Conservation (phyloP, 306 rosid species). For the Cicer yamashitae region DNA sequence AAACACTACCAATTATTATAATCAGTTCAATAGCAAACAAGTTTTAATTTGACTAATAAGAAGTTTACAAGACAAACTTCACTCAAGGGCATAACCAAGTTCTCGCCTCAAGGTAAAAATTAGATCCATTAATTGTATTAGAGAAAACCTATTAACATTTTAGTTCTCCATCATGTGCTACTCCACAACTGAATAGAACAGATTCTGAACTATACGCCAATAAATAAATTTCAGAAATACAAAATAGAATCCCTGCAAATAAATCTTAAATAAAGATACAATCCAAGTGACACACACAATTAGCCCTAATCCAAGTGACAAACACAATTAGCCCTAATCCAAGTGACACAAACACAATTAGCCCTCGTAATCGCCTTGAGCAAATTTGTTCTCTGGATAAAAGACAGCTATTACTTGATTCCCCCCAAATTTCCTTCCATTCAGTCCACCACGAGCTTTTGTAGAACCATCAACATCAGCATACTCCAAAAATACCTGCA, state of each 20-base stretch:
- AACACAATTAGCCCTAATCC: slow-evolving; percentile 5
- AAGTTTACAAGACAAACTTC: slow-evolving; percentile 21
- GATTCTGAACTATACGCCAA: slow-evolving; percentile 33
- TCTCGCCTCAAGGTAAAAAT: too few relatives aligned
- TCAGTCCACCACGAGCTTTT: slow-evolving; percentile 84
- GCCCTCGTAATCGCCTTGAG: slow-evolving; percentile 84
- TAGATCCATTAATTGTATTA: slow-evolving; percentile 10
- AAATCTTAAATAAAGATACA: slow-evolving; percentile 31
- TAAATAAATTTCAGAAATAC: slow-evolving; percentile 12
- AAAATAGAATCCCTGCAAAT: slow-evolving; percentile 40
- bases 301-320: slow-evolving; percentile 8
- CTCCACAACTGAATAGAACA: slow-evolving; percentile 18
- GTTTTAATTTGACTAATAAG: not conserved
- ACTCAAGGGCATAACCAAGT: not conserved
- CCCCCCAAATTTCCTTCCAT: slow-evolving; percentile 90
- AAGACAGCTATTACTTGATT: slow-evolving; percentile 82
- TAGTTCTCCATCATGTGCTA: slow-evolving; percentile 22
- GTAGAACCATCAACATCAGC: slow-evolving; percentile 79
- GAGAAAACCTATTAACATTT: slow-evolving; percentile 33
- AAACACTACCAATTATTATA: too few relatives aligned
- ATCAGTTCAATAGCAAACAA: not conserved
- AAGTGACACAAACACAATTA: slow-evolving; percentile 35
- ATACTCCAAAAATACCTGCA: slow-evolving; percentile 93
- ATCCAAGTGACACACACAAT: slow-evolving; percentile 6
- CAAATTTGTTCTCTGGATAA: slow-evolving; percentile 84